phyloP scores from a whole-genome alignment of 768 basidiomycete species.

The Xerocomellus chrysenteron region DNA sequence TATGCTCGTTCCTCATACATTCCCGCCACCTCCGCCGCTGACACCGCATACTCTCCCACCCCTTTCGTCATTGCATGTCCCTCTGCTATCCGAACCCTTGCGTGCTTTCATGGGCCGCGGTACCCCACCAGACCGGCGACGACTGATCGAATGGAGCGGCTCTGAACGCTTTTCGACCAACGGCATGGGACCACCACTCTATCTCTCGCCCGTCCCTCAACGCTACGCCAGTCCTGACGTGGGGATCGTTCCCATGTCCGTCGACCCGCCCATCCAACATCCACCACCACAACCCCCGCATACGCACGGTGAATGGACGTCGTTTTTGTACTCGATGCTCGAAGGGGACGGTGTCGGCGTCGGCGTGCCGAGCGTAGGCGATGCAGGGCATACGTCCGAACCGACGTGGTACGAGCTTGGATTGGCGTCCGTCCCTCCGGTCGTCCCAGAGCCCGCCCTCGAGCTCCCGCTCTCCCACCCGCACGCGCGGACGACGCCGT shows the following conservation, averaged over 20 bases:
- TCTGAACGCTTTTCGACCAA: constrained; percentile 16
- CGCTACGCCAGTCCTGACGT: constrained; percentile 11
- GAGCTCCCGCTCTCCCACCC: constrained; percentile 13
- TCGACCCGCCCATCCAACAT: constrained; percentile 14
- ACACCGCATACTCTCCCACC: constrained; percentile 17
- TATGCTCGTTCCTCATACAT: constrained; percentile 2
- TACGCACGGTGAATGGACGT: constrained; percentile 31
- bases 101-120: constrained; percentile 37
- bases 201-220: constrained; percentile 26
- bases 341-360: constrained; percentile 29
- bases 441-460: constrained; percentile 7
- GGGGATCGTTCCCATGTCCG: constrained; percentile 22
- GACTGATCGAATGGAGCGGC: constrained; percentile 31
- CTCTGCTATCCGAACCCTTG: constrained; percentile 31
- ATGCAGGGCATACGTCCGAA: constrained; percentile 7
- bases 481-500: neutral
- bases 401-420: constrained; percentile 33
- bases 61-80: constrained; percentile 33
- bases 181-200: constrained; percentile 27
- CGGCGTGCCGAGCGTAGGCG: constrained; percentile 1
- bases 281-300: constrained; percentile 2
- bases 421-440: constrained; percentile 15
- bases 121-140: constrained; percentile 31
- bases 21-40: constrained; percentile 4
- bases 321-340: constrained; percentile 35